Percentiles rank a stretch among this genome's conserved stretches.
phyloP scores from a whole-genome alignment of 2,329 filamentous ascomycete genomes.

The Akanthomyces muscarius region DNA sequence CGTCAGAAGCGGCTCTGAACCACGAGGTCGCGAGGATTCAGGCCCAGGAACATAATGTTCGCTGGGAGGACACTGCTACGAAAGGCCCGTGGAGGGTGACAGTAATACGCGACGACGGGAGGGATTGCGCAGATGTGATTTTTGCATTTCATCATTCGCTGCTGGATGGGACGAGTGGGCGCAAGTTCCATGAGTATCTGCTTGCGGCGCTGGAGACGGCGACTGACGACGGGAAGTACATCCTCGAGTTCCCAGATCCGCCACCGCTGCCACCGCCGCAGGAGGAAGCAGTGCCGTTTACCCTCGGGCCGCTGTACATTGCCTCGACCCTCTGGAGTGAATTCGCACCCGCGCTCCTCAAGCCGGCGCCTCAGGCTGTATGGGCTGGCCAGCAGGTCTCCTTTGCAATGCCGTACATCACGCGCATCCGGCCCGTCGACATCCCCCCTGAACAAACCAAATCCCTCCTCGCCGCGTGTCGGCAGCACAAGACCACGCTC shows the following conservation, averaged over 20 bases:
- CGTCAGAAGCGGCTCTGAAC: slow-evolving; percentile 28
- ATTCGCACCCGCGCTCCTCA: slow-evolving; percentile 38
- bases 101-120: slow-evolving; percentile 28
- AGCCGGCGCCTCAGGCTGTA: slow-evolving; percentile 21
- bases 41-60: slow-evolving; percentile 37
- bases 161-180: slow-evolving; percentile 47
- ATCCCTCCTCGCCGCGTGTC: slow-evolving; percentile 36
- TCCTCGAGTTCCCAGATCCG: slow-evolving; percentile 30
- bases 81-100: slow-evolving; percentile 46
- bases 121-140: slow-evolving; percentile 35
- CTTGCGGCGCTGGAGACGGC: slow-evolving; percentile 39
- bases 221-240: not conserved
- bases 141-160: slow-evolving; percentile 52
- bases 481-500: slow-evolving; percentile 40
- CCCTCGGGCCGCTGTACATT: slow-evolving; percentile 38
- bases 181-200: slow-evolving; percentile 46
- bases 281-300: slow-evolving; percentile 40
- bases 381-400: slow-evolving; percentile 40
- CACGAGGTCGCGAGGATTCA: slow-evolving; percentile 30
- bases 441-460: slow-evolving; percentile 29
- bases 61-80: slow-evolving; percentile 37
- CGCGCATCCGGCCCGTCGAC: slow-evolving; percentile 35
- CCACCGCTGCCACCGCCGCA: slow-evolving; percentile 36
- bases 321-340: slow-evolving; percentile 37
- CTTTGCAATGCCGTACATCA: slow-evolving; percentile 32